A percentile compares a stretch with the other conserved stretches of the same genome.
These are phyloP conservation scores for Fusarium camptoceras DNA, from an alignment of 2,329 filamentous ascomycete species.

Conservation along the genomic window DNA sequence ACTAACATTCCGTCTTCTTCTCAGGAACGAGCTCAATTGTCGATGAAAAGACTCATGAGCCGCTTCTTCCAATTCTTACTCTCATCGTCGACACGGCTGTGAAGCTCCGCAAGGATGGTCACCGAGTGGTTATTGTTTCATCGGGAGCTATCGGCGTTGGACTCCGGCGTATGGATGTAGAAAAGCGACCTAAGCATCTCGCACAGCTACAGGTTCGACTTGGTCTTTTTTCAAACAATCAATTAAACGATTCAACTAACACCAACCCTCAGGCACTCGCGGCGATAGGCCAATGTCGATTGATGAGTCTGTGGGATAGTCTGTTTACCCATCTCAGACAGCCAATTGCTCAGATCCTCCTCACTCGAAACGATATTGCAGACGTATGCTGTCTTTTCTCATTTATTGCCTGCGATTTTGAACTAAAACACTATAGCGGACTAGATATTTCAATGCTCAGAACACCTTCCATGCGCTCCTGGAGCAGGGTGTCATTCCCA, in stretches of 20 bases:
- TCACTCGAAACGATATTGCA: constrained; percentile 96
- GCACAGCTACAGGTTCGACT: constrained; percentile 79
- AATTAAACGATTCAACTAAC: constrained; percentile 19
- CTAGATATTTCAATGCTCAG: constrained; percentile 95
- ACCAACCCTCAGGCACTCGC: constrained; percentile 74
- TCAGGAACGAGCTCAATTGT: constrained; percentile 99
- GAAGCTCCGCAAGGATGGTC: constrained; percentile 87
- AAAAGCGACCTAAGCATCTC: constrained; percentile 88
- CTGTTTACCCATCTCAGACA: constrained; percentile 89
- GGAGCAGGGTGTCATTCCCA: constrained; percentile 95
- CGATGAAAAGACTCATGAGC: constrained; percentile 94
- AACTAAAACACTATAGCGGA: constrained; percentile 66
- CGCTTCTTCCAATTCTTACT: constrained; percentile 88
- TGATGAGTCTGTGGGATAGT: constrained; percentile 96
- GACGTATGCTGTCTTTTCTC: constrained; percentile 69
- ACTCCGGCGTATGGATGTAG: constrained; percentile 87
- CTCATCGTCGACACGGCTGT: constrained; percentile 95
- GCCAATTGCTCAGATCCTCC: constrained; percentile 91
- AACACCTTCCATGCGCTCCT: constrained; percentile 92
- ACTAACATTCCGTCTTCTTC: constrained; percentile 41
- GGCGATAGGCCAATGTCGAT: constrained; percentile 93
- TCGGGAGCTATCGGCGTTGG: constrained; percentile 97
- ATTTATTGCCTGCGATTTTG: background rate
- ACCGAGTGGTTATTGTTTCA: constrained; percentile 94
- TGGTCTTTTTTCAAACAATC: background rate